Base-by-base conservation (phyloP, 2,329 filamentous ascomycete species). In the Myriosclerotinia duriaeana region DNA sequence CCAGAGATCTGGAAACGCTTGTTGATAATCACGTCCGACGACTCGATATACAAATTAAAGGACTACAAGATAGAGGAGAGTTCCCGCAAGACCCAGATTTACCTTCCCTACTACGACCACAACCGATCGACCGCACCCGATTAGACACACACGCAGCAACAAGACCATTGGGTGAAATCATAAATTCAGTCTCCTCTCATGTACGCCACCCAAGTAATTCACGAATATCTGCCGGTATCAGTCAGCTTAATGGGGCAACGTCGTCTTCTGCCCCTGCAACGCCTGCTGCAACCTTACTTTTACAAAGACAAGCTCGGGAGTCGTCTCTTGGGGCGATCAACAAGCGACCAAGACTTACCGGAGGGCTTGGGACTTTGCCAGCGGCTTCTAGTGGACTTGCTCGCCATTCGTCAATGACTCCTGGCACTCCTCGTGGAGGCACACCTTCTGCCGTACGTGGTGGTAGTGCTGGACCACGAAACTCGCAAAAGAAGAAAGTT, bases 31-130 rank as follows among this genome's bases (percentile, higher is more conserved):
- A 89, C 78, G 81, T 82, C 71, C 84, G 80, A 75, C 85, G 80
- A 75, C 87, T 84, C 76, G 90, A 90, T 72, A 76, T 80, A 60
- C 85, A 88, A 73, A 83, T 89, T 71, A 88, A 89, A 73, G 78
- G 81, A 56, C 79, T 89, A 36, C 84, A 85, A 76, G 86, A 88
- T 70, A 81, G 85, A 72, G 80, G 80, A 70, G 87, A 89, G 72
- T 73, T 77, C 58, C 69, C 72, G 42, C 67, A 68, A 20, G 76
- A 89, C 65, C 84, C 85, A 44, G 86, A 88, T 72, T 80, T 88
- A 11, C 87, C 87, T 38, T 89, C 87, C 2, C 78, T 88, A 7
- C 77, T 89, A n/a, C 83, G 85, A 40, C 80, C 84, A 84, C 83
- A 74, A 81, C 84, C 53, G 81, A 62, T 86, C 85, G 75, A 68